Evolutionary conservation across 345 rosid genomes (phyloP).

Genomic region (Heritiera fomes): DNA sequence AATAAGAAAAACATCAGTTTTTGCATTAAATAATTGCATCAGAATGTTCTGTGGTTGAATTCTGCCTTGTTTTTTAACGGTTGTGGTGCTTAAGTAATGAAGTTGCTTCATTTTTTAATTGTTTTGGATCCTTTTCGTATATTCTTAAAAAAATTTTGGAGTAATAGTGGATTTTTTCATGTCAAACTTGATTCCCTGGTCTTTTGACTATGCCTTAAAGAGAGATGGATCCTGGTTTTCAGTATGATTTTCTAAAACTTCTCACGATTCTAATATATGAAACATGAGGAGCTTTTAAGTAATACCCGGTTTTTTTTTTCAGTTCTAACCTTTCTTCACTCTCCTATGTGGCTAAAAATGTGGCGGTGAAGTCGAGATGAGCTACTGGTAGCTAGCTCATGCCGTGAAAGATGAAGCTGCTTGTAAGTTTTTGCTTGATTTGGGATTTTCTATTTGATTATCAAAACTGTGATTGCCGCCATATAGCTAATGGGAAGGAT

Average conservation of each 20-base stretch:
- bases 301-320: background rate
- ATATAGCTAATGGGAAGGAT: background rate
- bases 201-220: background rate
- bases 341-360: background rate
- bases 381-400: slow-evolving; percentile 24
- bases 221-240: background rate
- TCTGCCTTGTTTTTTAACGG: background rate
- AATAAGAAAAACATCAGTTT: background rate
- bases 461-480: background rate
- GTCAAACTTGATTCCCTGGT: background rate
- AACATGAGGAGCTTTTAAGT: background rate
- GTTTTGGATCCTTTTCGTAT: background rate
- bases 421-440: slow-evolving; percentile 7
- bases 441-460: slow-evolving; percentile 12
- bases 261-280: background rate
- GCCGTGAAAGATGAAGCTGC: slow-evolving; percentile 8
- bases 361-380: slow-evolving; percentile 25
- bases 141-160: background rate
- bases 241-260: background rate
- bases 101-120: background rate
- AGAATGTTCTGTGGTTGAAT: background rate
- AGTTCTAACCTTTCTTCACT: background rate
- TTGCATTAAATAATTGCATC: slow-evolving; percentile 2
- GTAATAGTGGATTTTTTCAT: background rate
- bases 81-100: background rate